Base-by-base conservation (phyloP, 768 basidiomycete species). In the Suillus fuscotomentosus region DNA sequence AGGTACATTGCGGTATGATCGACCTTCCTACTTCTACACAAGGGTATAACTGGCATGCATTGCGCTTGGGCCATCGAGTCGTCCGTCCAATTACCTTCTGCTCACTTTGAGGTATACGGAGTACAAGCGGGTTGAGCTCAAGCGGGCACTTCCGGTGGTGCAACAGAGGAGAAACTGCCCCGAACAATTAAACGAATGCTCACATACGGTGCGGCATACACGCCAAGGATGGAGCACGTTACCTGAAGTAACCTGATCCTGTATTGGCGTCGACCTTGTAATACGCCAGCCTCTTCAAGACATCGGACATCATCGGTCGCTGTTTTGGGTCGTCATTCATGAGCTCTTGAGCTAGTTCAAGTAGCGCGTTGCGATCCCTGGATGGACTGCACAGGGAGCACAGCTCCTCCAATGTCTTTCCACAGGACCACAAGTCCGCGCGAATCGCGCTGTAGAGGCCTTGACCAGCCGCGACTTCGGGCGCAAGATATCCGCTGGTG, bases 341-440 rank as follows among this genome's bases (percentile, higher is more conserved):
- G 13, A 48, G 47, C 13, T 48, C 11, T 24, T 3, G 5, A 22
- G 47, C 11, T 22, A 48, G 24, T 24, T 48, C 22, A 24, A 50
- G 24, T 13, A 50, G 24, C 6, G 24, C 22, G 5, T 50, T 3
- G 48, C 24, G 48, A 50, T 24, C 22, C 22, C 13, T 50, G 48
- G 43, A 22, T 13, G 60, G 11, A 8, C 17, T 15, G 17, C 47
- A 54, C 14, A 34, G 6, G 15, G 20, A 27, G 11, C 47, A 50
- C 60, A 54, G 27, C 34, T 61, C 60, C 31, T 61, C 41, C 22
- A 43, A 31, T 61, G 60, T 51, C 43, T 61, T 61, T 17, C 60
- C 22, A 34, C 22, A 24, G 31, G 60, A 61, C 42, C 47, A 61
- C 45, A 61, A 50, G 47, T 61, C 60, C 5, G 27, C 27, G 0